phyloP scores from a whole-genome alignment of 2,329 filamentous ascomycete species.

The Trichoderma sp. region DNA sequence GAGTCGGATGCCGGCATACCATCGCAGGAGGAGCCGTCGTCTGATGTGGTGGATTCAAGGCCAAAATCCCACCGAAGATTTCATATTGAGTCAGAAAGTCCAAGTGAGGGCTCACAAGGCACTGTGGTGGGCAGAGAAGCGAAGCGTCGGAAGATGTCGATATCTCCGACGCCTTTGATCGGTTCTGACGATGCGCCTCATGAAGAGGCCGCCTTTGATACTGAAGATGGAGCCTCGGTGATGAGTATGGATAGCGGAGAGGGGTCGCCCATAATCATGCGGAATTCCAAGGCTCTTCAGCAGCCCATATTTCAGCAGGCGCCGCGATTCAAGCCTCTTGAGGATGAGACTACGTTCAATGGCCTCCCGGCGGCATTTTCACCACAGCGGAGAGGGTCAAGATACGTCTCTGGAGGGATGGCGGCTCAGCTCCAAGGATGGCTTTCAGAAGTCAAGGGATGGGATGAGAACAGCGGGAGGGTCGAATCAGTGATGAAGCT shows the following conservation, averaged over 20 bases:
- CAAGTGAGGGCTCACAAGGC: background rate
- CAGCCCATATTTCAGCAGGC: constrained; percentile 40
- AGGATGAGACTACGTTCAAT: constrained; percentile 25
- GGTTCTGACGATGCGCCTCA: background rate
- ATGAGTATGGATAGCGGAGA: background rate
- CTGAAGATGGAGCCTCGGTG: background rate
- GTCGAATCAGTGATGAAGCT: constrained; percentile 26
- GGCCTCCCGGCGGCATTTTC: constrained; percentile 34
- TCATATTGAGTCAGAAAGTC: constrained; percentile 7
- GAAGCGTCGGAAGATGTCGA: constrained; percentile 31
- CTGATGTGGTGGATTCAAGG: background rate
- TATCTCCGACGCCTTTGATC: constrained; percentile 27
- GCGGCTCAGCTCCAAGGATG: constrained; percentile 41
- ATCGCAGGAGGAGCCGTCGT: constrained; percentile 20
- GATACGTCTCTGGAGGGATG: constrained; percentile 37
- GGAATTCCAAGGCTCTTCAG: constrained; percentile 20
- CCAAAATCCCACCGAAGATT: background rate
- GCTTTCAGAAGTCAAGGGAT: constrained; percentile 41
- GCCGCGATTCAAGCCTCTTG: constrained; percentile 40
- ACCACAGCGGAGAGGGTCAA: constrained; percentile 36
- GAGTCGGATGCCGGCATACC: constrained; percentile 27
- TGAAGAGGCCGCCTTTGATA: background rate
- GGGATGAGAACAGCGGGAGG: constrained; percentile 27
- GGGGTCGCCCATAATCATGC: background rate
- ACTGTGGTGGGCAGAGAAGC: constrained; percentile 20